A percentile compares a stretch with the other conserved stretches of the same genome.
Conservation (phyloP, 805 yeast species). For the Lachancea meyersii region DNA sequence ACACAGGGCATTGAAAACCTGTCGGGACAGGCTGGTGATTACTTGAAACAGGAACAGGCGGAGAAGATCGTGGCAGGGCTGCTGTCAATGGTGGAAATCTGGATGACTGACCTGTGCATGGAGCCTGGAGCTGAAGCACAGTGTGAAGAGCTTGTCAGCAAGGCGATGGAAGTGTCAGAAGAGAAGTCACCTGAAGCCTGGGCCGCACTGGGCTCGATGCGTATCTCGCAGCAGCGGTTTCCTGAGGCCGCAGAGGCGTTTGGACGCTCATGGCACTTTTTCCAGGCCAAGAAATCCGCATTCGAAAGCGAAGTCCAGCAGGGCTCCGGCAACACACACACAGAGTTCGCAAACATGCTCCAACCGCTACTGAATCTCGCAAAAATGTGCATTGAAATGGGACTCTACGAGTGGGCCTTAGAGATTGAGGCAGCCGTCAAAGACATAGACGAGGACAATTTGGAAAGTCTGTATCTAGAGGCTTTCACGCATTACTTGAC, state of each 20-base stretch:
- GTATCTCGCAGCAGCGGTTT: slow-evolving; percentile 76
- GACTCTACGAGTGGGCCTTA: slow-evolving; percentile 57
- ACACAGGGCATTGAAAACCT: slow-evolving; percentile 51
- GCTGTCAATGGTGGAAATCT: slow-evolving; percentile 82
- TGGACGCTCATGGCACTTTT: slow-evolving; percentile 64
- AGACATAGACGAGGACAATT: slow-evolving; percentile 76
- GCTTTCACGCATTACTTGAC: slow-evolving; percentile 63
- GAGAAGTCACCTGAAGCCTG: slow-evolving; percentile 67
- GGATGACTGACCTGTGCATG: slow-evolving; percentile 98
- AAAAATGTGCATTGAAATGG: slow-evolving; percentile 73
- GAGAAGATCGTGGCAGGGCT: slow-evolving; percentile 69
- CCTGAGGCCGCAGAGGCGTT: slow-evolving; percentile 71
- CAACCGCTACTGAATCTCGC: slow-evolving; percentile 70
- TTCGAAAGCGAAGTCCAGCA: slow-evolving; percentile 43
- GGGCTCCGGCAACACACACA: slow-evolving; percentile 16
- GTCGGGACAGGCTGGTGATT: slow-evolving; percentile 21
- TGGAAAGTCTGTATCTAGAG: slow-evolving; percentile 78
- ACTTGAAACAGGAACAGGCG: slow-evolving; percentile 36
- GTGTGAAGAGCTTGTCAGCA: slow-evolving; percentile 66
- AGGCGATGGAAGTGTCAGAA: slow-evolving; percentile 55
- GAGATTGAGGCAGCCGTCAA: slow-evolving; percentile 60
- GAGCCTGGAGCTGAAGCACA: slow-evolving; percentile 76
- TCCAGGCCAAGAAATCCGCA: slow-evolving; percentile 42
- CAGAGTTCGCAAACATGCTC: slow-evolving; percentile 57
- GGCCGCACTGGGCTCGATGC: slow-evolving; percentile 75